Conservation (phyloP, 257 asterid genomes). For the Lycium ferocissimum region DNA sequence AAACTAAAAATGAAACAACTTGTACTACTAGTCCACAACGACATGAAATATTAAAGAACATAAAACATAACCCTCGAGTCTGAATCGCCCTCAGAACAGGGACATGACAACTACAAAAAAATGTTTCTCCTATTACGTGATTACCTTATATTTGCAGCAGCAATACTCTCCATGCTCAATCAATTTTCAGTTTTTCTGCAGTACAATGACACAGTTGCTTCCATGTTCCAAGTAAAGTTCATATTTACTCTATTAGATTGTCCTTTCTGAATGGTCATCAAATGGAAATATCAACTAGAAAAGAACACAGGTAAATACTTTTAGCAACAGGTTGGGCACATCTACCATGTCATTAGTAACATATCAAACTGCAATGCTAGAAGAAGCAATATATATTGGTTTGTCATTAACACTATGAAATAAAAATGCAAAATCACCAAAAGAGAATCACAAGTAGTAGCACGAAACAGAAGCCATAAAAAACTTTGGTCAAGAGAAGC, state of each 20-base stretch:
- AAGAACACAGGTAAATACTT: neutral
- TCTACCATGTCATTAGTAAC: neutral
- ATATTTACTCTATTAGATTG: neutral
- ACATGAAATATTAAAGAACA: neutral
- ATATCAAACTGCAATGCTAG: neutral
- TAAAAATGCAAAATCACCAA: neutral
- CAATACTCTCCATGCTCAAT: neutral
- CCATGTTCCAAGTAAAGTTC: neutral
- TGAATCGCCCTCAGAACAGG: neutral
- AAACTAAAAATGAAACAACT: neutral
- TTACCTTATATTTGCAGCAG: neutral
- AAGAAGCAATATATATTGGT: neutral
- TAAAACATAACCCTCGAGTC: neutral
- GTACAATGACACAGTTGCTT: neutral
- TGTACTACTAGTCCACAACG: neutral
- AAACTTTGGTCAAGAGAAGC: neutral
- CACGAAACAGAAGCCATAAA: neutral
- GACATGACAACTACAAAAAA: neutral
- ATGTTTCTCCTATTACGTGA: neutral
- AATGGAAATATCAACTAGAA: neutral
- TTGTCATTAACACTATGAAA: slow-evolving; percentile 13
- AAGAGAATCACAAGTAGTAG: neutral
- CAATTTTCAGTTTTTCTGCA: neutral
- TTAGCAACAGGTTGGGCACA: neutral
- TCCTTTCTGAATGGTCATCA: neutral